phyloP scores from a whole-genome alignment of 1,284 basidiomycete species.

The Psilocybe mexicana region DNA sequence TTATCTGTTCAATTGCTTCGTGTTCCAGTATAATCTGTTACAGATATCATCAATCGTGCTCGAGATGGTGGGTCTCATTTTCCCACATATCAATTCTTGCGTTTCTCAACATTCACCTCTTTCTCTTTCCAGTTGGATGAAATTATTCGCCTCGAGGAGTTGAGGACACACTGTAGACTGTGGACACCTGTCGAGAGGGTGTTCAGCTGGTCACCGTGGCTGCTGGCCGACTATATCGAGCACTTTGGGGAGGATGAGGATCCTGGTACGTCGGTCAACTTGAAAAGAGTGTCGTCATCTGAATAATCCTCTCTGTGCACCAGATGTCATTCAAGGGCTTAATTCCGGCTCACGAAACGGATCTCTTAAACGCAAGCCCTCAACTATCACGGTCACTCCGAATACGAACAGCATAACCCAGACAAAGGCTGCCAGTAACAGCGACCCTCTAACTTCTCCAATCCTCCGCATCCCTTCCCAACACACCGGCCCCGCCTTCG shows the following conservation, averaged over 20 bases:
- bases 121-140: constrained; percentile 24
- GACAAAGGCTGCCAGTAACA: neutral
- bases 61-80: constrained; percentile 40
- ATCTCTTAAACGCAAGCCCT: neutral
- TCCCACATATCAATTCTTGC: neutral
- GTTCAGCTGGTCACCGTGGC: constrained; percentile 49
- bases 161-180: constrained; percentile 48
- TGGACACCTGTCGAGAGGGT: constrained; percentile 68
- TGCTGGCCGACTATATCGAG: constrained; percentile 45
- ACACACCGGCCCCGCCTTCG: neutral
- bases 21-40: constrained; percentile 75
- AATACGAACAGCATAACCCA: no score
- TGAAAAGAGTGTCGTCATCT: constrained; percentile 7
- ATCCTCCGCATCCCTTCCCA: neutral
- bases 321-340: constrained; percentile 65
- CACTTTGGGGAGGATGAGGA: constrained; percentile 39
- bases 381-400: neutral
- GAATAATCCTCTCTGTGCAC: constrained; percentile 24
- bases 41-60: constrained; percentile 50
- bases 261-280: constrained; percentile 28
- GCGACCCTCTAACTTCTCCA: neutral
- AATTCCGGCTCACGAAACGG: constrained; percentile 21
- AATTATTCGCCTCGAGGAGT: constrained; percentile 32
- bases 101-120: neutral
- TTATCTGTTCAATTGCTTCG: constrained; percentile 66